Percentiles rank a stretch among this genome's conserved stretches.
phyloP scores from a whole-genome alignment of 176 grass and related monocot genomes.

The Luzula sylvatica region DNA sequence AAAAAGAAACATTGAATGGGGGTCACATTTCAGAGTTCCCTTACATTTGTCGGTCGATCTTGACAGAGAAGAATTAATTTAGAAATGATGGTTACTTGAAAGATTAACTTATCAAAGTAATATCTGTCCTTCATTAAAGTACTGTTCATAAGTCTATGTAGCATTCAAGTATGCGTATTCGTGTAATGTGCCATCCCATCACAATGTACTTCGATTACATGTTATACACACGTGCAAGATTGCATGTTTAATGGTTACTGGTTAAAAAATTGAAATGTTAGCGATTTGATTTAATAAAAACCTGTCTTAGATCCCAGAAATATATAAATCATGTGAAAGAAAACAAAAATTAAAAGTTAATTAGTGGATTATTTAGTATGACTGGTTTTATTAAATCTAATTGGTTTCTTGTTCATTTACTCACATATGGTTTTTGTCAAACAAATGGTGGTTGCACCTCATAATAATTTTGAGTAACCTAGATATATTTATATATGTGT shows the following conservation, averaged over 20 bases:
- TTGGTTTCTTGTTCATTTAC: too few species aligned
- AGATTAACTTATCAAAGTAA: not conserved
- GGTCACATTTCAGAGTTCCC: not conserved
- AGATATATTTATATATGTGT: not conserved
- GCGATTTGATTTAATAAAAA: not conserved
- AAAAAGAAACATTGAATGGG: not conserved
- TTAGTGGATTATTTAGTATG: too few species aligned
- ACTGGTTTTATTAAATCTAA: too few species aligned
- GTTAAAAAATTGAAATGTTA: not conserved
- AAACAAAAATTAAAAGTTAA: too few species aligned
- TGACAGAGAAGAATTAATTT: slow-evolving; percentile 4
- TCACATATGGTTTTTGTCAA: too few species aligned
- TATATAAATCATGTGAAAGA: too few species aligned
- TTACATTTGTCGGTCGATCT: slow-evolving; percentile 18
- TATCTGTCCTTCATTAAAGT: not conserved
- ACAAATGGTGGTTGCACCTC: slow-evolving; percentile 3
- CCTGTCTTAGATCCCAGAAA: not conserved
- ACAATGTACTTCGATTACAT: too few species aligned
- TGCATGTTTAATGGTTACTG: too few species aligned
- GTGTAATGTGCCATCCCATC: not conserved
- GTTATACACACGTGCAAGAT: too few species aligned
- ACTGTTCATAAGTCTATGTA: not conserved
- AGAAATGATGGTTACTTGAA: not conserved
- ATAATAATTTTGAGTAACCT: not conserved
- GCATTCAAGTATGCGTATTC: not conserved